Evolutionary conservation across 2,329 filamentous ascomycete species (phyloP), one percentile per base, ranked within the genome.

Genomic region (Pseudofabraea citricarpa): DNA sequence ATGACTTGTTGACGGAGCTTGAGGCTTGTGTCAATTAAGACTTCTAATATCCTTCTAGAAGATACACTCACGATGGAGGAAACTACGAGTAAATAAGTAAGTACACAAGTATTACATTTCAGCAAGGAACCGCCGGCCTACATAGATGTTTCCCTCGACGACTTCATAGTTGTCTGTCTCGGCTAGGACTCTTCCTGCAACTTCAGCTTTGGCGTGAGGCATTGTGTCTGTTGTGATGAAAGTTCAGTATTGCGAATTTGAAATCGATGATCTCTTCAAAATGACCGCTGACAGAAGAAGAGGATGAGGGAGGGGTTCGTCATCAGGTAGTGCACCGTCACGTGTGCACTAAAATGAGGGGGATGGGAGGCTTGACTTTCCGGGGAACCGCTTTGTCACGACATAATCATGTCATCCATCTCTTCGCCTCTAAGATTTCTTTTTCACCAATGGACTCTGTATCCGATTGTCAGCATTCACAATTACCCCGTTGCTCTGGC

Each of bases 111-210:
- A 5, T 4, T n/a, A n/a, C 29, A 35, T 18, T 20, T 8, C 36
- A 22, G 12, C 31, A 12, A 45, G 27, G 45, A 21, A 36, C 57
- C 49, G 55, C n/a, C 45, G 29, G 37, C 53, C 29, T 52, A 70
- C 69, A 53, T 73, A 73, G 49, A 73, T 61, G 51, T 73, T 73
- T 22, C 69, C 70, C 46, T 73, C 71, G 5, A 74, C 69, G 16
- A 68, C 56, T 47, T 72, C 67, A 53, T 67, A 73, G 7, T 61
- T 60, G 46, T 70, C 64, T 4, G 70, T 67, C 45, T 68, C 63
- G 36, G 71, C 71, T 52, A 74, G 65, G 33, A 63, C 57, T 32
- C 63, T 60, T 47, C 70, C 71, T 46, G 67, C 65, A 40, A 71
- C 55, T n/a, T 64, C 64, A n/a, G 68, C 70, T 37, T 37, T 37